Percentiles rank a stretch among this genome's conserved stretches.
Evolutionary conservation across 257 asterid species (phyloP).

Genomic region (Solanum piurae): DNA sequence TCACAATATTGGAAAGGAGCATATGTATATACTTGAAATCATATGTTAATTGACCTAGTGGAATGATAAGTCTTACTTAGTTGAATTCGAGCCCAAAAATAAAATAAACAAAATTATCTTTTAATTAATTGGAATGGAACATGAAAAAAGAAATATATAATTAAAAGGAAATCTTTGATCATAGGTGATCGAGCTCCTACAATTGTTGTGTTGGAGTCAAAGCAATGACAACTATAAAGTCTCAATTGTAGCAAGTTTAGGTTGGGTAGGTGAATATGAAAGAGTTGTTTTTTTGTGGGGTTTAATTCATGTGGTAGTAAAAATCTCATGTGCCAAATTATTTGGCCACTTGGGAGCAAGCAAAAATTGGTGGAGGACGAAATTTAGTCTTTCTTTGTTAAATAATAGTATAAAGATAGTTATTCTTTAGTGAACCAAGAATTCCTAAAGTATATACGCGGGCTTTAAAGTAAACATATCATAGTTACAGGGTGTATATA

Average conservation of each 20-base stretch:
- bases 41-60: background rate
- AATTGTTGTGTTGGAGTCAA: too few relatives aligned
- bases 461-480: too few relatives aligned
- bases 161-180: background rate
- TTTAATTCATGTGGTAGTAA: too few relatives aligned
- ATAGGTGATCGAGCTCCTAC: background rate
- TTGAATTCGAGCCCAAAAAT: background rate
- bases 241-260: background rate
- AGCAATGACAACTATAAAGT: background rate
- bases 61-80: background rate
- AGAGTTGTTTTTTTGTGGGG: background rate
- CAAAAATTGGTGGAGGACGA: background rate
- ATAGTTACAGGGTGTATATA: too few relatives aligned
- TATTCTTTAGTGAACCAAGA: too few relatives aligned
- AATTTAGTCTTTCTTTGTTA: too few relatives aligned
- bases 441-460: too few relatives aligned
- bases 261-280: background rate
- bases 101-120: background rate
- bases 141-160: too few relatives aligned
- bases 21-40: background rate
- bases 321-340: background rate
- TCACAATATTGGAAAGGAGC: background rate
- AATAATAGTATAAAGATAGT: too few relatives aligned
- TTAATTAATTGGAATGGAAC: too few relatives aligned
- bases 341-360: background rate